Evolutionary conservation across 306 rosid genomes (phyloP), one percentile per base, ranked within the genome.

Genomic region (Spatholobus suberectus): DNA sequence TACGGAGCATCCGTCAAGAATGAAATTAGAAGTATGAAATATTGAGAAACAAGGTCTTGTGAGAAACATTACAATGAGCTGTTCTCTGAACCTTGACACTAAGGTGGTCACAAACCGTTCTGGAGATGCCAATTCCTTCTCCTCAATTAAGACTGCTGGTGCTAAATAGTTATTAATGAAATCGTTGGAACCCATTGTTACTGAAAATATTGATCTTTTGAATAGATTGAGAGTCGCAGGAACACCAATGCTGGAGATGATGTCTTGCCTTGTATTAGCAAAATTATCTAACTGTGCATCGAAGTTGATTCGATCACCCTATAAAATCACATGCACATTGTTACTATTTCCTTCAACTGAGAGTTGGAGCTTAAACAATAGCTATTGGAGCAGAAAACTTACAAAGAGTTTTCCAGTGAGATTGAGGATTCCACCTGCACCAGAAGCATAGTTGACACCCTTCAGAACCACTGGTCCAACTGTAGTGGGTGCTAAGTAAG

Each of bases 391-490:
- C 57, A 75, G 26, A 80, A 63, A 86, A 70, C 80, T 87, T 75
- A 90, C 97, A 65, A 87, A 89, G 29, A 87, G 26, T 59, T 86
- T 71, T 51, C 94, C 97, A 0, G 93, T 90, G 32, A 41, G 4
- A 23, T 91, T 91, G 26, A 91, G 89, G 82, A 93, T 90, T 82
- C 96, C 96, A 81, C 89, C 76, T 34, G 90, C 90, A 21, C 96
- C 94, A 35, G 93, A 93, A 77, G 94, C 97, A 81, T 91, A 91
- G 40, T 93, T 93, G 24, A 88, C 92, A 57, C 97, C 96, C 51
- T 73, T 70, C 49, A 93, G 76, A 86, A 90, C 17, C 24, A 73
- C 76, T 7, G 80, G 35, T 29, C 92, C 94, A 2, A 78, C 23
- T 54, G 92, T 85, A 8, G 96, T 70, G 15, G 93, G 94, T 8